Base-by-base conservation (phyloP, 495 filamentous ascomycete species). In the Penicillium atrosanguineum region DNA sequence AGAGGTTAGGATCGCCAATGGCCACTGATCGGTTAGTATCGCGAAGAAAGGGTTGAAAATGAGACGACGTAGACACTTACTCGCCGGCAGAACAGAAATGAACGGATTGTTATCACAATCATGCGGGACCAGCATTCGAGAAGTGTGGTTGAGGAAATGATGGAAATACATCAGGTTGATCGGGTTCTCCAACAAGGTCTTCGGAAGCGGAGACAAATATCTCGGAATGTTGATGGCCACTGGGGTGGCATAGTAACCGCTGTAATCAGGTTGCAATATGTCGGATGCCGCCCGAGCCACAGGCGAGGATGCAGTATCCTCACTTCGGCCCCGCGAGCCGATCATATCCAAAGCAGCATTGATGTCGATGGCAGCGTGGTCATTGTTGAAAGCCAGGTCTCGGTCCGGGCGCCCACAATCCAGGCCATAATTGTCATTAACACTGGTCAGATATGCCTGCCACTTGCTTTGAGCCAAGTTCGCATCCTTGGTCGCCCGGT, bases 111-210 rank as follows among this genome's bases (percentile, higher is more conserved):
- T 78, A 52, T 78, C 69, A 68, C 87, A 87, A 56, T 91, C 86
- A 63, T 93, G 88, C 0, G 87, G 87, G 7, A 90, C 86, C 26
- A 91, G 72, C 57, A 88, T 85, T 43, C 80, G 72, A 6, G 87
- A 88, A 9, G 88, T 92, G 68, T 92, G 86, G 60, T 89, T 87
- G 50, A 91, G 69, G 67, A 91, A 92, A 68, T 91, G 88, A 70
- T 92, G 87, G 55, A 83, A 83, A 57, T 83, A 83, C 57, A 92
- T 79, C 42, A 93, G 67, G 62, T 91, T 90, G 82, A 91, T 90
- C 18, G 84, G 87, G 63, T 89, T 90, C 44, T 85, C 78, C 43
- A 88, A 62, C 29, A 92, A 73, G 47, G 85, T 78, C 18, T 79
- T 68, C 7, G 87, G 87, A 40, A 89, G 69, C n/a, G 86, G 85